Percentiles rank a stretch among this genome's conserved stretches.
Conservation (phyloP, 768 basidiomycete genomes). For the Boletus pseudo-olivaceus region DNA sequence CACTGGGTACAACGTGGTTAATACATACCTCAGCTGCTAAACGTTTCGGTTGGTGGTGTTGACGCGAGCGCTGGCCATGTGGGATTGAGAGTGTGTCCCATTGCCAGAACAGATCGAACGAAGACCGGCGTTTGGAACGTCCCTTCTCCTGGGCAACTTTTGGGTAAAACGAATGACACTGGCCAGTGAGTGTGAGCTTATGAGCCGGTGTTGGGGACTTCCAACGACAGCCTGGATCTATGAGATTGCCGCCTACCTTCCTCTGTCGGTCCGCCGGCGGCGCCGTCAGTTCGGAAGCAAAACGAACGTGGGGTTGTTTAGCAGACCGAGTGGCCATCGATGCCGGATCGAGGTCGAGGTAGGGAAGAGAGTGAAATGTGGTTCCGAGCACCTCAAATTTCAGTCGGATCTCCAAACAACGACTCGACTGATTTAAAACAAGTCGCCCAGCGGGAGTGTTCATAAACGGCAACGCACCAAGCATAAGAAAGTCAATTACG, state of each 20-base stretch:
- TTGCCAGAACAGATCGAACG: conserved; percentile 39
- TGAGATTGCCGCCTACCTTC: conserved; percentile 23
- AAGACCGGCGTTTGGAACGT: conserved; percentile 28
- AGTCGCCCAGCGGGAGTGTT: background rate
- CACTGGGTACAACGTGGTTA: background rate
- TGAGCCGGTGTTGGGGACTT: background rate
- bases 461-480: background rate
- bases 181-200: background rate
- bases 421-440: conserved; percentile 10
- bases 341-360: conserved; percentile 13
- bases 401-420: background rate
- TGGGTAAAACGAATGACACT: conserved; percentile 36
- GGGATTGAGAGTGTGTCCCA: conserved; percentile 25
- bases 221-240: background rate
- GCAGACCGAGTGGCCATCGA: conserved; percentile 20
- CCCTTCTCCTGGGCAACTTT: conserved; percentile 40
- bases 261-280: conserved; percentile 33
- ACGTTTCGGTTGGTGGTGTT: background rate
- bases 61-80: background rate
- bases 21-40: conserved; percentile 9
- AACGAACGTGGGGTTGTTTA: conserved; percentile 29
- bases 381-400: background rate
- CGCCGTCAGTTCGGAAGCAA: conserved; percentile 29
- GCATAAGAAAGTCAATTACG: conserved; percentile 10
- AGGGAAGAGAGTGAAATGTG: background rate